These are phyloP conservation scores for Gloeopeniophorella convolvens DNA, from an alignment of 768 basidiomycete genomes.

Conservation along the genomic window DNA sequence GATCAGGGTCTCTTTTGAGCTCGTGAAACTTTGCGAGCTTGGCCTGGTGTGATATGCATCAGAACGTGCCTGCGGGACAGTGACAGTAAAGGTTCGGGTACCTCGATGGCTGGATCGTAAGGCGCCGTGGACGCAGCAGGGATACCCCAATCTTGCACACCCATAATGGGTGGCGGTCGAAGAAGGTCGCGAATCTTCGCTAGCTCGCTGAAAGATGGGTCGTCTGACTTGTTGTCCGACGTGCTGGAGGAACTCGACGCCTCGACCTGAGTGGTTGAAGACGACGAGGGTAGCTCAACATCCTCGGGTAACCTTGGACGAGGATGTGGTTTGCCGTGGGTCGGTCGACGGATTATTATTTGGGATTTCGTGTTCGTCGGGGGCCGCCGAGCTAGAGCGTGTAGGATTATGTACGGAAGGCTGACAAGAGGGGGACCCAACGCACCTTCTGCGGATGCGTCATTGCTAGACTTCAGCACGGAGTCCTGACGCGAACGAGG, in stretches of 20 bases:
- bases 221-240: slow-evolving; percentile 7
- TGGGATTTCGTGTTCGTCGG: slow-evolving; percentile 13
- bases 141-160: slow-evolving; percentile 71
- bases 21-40: slow-evolving; percentile 76
- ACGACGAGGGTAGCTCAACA: neutral
- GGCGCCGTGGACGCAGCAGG: slow-evolving; percentile 48
- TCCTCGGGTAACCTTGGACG: slow-evolving; percentile 16
- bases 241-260: slow-evolving; percentile 3
- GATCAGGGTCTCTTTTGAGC: slow-evolving; percentile 54
- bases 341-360: slow-evolving; percentile 17
- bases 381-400: slow-evolving; percentile 8
- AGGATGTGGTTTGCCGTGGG: slow-evolving; percentile 17
- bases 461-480: slow-evolving; percentile 15
- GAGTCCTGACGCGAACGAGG: slow-evolving; percentile 21
- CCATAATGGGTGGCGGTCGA: slow-evolving; percentile 57
- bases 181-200: slow-evolving; percentile 48
- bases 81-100: too few species aligned
- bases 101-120: slow-evolving; percentile 60
- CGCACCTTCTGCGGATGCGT: slow-evolving; percentile 15
- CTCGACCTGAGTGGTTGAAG: slow-evolving; percentile 1
- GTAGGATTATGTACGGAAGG: neutral
- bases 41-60: too few species aligned
- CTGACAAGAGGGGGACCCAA: neutral
- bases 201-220: slow-evolving; percentile 35
- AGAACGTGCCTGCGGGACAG: too few species aligned